Percentiles rank a stretch among this genome's conserved stretches.
These are phyloP conservation scores for Neopestalotiopsis sp. DNA, from an alignment of 2,329 filamentous ascomycete species.

Conservation along the genomic window DNA sequence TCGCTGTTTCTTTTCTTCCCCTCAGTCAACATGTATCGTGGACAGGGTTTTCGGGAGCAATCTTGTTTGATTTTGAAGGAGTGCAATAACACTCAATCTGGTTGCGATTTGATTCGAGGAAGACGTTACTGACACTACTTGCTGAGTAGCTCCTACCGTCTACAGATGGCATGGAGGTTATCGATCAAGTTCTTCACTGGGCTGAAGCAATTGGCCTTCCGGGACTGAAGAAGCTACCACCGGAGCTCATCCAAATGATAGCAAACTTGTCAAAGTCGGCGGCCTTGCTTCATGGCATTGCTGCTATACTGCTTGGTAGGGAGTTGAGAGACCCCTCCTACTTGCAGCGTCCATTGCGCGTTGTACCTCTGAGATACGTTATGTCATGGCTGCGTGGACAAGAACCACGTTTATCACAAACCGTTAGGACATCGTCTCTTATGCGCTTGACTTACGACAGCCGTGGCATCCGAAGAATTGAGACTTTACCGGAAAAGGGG, in stretches of 20 bases:
- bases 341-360: background rate
- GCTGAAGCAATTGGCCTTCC: background rate
- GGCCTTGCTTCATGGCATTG: conserved; percentile 6
- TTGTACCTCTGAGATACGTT: background rate
- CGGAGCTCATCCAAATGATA: conserved; percentile 11
- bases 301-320: background rate
- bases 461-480: conserved; percentile 4
- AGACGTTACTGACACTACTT: background rate
- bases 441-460: conserved; percentile 15
- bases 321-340: background rate
- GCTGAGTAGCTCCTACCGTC: background rate
- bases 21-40: too few relatives aligned
- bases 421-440: too few relatives aligned
- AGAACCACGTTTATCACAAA: background rate
- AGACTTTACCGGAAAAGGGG: background rate
- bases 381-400: background rate
- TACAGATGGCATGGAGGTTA: too few relatives aligned
- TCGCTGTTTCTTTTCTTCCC: too few relatives aligned
- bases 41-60: too few relatives aligned
- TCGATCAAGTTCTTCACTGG: too few relatives aligned
- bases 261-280: background rate
- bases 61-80: too few relatives aligned
- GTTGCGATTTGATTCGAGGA: background rate
- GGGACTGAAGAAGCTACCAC: background rate
- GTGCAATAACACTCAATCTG: too few relatives aligned